Base-by-base conservation (phyloP, 176 grass and related monocot species). In the Oryza meyeriana region DNA sequence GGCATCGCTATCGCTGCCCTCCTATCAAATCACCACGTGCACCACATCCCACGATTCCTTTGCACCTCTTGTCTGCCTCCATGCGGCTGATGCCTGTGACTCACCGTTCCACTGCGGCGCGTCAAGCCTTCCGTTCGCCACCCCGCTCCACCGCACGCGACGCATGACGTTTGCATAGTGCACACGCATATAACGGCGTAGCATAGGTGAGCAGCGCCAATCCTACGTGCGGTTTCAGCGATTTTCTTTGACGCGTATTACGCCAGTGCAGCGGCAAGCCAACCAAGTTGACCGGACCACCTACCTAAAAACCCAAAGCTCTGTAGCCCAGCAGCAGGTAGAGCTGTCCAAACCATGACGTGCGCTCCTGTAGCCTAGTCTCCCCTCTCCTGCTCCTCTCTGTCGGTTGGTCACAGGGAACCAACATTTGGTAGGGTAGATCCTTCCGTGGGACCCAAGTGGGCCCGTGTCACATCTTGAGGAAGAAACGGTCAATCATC, bases 211-310 rank as follows among this genome's bases (percentile, higher is more conserved):
- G 32, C 29, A 12, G 55, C 22, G 35, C 18, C 10, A 57, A 50
- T 55, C 72, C 48, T 22, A n/a, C 2, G 14, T 4, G 41, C 70
- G 26, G 24, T 48, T 72, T 25, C 4, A 28, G 22, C 28, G 35
- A 30, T 44, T 11, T 64, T 59, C 55, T 11, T 44, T 64, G 26
- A 40, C 59, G 58, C 33, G 73, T 38, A n/a, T n/a, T n/a, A 25
- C 73, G 33, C 41, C 14, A 62, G 35, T 24, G 39, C 40, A 79
- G 62, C 28, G 76, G 66, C 76, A 48, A 66, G 17, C 38, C 38
- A 66, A 66, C 62, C 76, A 28, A 79, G 38, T 79, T 79, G 76
- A 64, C 58, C 25, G 2, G 59, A 79, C 76, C 22, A n/a, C 58
- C 17, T 65, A 78, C 76, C 59, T 33, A 33, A 17, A 61, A 17